Conservation (phyloP, 768 basidiomycete species). For the Leccinum arenicola region DNA sequence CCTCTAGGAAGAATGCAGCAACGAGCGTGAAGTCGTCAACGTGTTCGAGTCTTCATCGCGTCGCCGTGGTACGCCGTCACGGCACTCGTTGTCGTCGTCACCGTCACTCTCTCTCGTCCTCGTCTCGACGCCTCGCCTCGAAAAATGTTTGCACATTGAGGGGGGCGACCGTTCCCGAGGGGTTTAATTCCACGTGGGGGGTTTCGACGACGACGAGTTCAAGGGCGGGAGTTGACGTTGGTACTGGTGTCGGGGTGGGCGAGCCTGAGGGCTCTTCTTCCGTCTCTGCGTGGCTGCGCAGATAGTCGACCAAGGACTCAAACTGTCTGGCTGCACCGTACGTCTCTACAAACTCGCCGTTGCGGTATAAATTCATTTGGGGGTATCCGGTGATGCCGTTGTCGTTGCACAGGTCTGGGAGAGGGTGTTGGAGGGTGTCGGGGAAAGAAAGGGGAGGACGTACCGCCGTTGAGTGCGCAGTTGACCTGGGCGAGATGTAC, state of each 20-base stretch:
- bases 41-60: no score
- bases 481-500: conserved; percentile 79
- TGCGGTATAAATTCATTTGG: conserved; percentile 65
- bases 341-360: conserved; percentile 58
- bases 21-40: no score
- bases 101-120: no score
- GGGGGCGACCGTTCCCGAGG: conserved; percentile 24
- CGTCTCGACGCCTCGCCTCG: no score
- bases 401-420: conserved; percentile 72
- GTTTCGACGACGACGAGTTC: conserved; percentile 18
- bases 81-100: no score
- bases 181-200: conserved; percentile 17
- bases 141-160: conserved; percentile 35
- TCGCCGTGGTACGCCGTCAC: no score
- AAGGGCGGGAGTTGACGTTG: not conserved
- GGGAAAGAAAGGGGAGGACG: conserved; percentile 23
- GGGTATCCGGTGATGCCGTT: conserved; percentile 74
- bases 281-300: conserved; percentile 41
- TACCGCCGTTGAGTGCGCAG: conserved; percentile 75
- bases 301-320: conserved; percentile 53
- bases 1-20: conserved; percentile 30
- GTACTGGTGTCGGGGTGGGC: not conserved
- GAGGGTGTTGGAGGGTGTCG: not conserved
- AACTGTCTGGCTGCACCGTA: conserved; percentile 56
- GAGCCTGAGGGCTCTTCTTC: conserved; percentile 2